These are phyloP conservation scores for Albifimbria verrucaria DNA, from an alignment of 2,329 filamentous ascomycete species.

Conservation along the genomic window DNA sequence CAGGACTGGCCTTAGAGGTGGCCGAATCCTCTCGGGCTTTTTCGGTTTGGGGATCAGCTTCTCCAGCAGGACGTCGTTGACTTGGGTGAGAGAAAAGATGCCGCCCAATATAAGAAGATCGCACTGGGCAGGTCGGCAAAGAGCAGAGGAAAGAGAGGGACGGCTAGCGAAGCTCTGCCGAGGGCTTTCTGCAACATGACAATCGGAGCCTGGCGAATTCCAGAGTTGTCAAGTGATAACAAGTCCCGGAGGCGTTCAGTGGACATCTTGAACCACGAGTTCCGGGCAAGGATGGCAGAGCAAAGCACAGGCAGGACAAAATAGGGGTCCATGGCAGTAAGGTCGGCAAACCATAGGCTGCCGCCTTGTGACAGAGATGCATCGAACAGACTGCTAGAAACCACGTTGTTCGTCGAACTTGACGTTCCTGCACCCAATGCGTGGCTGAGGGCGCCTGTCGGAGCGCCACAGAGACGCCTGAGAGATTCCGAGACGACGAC, in stretches of 20 bases:
- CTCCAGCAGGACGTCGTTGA: conserved; percentile 28
- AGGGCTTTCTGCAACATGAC: conserved; percentile 21
- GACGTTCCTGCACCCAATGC: conserved; percentile 23
- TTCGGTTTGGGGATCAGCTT: conserved; percentile 14
- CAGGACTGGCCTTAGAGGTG: background rate
- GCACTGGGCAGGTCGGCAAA: conserved; percentile 34
- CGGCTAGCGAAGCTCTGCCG: conserved; percentile 26
- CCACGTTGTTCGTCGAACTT: conserved; percentile 18
- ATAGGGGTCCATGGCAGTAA: conserved; percentile 50
- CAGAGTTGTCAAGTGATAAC: conserved; percentile 15
- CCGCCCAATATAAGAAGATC: conserved; percentile 38
- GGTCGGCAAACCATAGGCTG: conserved; percentile 53
- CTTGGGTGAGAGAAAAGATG: conserved; percentile 31
- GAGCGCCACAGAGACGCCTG: conserved; percentile 40
- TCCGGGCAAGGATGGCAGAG: conserved; percentile 23
- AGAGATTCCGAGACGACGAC: conserved; percentile 48
- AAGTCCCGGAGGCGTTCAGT: conserved; percentile 22
- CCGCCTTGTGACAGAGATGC: conserved; percentile 46
- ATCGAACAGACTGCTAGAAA: conserved; percentile 25
- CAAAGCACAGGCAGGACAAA: conserved; percentile 42
- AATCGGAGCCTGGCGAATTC: conserved; percentile 12
- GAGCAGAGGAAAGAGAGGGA: conserved; percentile 30
- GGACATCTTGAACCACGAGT: conserved; percentile 25
- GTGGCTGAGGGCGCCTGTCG: conserved; percentile 24
- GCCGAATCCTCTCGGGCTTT: background rate